Base-by-base conservation (phyloP, 345 rosid species). In the Pseudoturritis turrita region DNA sequence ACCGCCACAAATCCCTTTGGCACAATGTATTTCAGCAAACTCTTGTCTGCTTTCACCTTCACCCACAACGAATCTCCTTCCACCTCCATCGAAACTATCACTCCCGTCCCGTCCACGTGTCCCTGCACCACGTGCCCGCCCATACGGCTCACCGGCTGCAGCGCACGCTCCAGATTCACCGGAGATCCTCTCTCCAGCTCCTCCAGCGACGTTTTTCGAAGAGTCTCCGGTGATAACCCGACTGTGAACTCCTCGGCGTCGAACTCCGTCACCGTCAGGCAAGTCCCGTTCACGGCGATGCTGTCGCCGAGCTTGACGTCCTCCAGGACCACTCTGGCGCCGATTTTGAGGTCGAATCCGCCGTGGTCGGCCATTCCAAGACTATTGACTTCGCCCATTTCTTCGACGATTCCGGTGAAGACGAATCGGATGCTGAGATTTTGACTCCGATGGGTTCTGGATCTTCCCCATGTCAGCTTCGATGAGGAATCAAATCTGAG, bases 61-160 rank as follows among this genome's bases (percentile, higher is more conserved):
- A 93, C 78, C 98, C 97, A 89, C 79, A 93, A 22, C 1, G 98
- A 93, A 63, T 93, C 98, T 11, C 79, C 85, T 41, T 93, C 97
- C 5, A 68, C 70, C 15, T 80, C 86, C 82, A 77, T 87, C 44
- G 74, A 74, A 36, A 83, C 86, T 0, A 93, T 93, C 87, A 74
- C 86, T 40, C 96, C 98, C 10, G 94, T 88, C 6, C 96, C 97
- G 62, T 93, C 98, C 68, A 93, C 97, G 66, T 90, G 96, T 5
- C 98, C 98, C 82, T 88, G 97, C 77, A 88, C 97, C 66, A 90
- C 88, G 77, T 93, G 97, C 14, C 96, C 96, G 1, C 98, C 98
- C 97, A 90, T 87, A 11, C 94, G 72, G 41, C 84, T 84, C 15
- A 81, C 76, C 4, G 98, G 96, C 69, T 80, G 89, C 37, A 90